Base-by-base conservation (phyloP, 306 rosid species). In the Lathyrus tuberosus region DNA sequence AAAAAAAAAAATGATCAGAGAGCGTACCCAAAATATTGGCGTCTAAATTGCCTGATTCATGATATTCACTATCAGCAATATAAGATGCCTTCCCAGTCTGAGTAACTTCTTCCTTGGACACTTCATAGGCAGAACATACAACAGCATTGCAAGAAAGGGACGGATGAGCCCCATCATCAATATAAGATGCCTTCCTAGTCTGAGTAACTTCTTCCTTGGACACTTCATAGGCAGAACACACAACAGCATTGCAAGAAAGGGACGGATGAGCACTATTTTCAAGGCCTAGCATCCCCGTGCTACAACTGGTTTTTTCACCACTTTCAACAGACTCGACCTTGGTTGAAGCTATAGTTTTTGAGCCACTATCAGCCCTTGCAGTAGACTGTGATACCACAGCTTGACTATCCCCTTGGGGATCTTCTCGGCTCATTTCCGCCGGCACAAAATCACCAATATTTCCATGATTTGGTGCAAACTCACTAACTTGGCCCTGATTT, bases 371-470 rank as follows among this genome's bases (percentile, higher is more conserved):
- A 70, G 89, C 86, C 84, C 96, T 87, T 71, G 89, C 88, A 14
- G 85, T 73, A 52, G 97, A 85, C 62, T 82, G 92, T 80, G 91
- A 91, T 72, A 91, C 77, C 86, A 87, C 87, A 65, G 87, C 95
- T 83, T 95, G 96, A 87, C 96, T 95, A 67, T 95, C 97, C 62
- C 96, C 96, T 35, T 89, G 92, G 74, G 77, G 90, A 77, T 89
- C 88, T 73, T 89, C 96, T 79, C 86, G 85, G 54, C 87, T 87
- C 42, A 74, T 72, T 67, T 86, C 99, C 64, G 78, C 92, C 10
- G 96, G 96, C 72, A 94, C 92, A 79, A 89, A 86, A 78, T 94
- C 88, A 30, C 87, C 96, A 86, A 57, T 83, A 64, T 75, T 76
- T 57, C 91, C 92, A 62, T 81, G 91, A 85, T 76, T 80, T 62